Base-by-base conservation (phyloP, 2,329 filamentous ascomycete species). In the Colletotrichum abscissum region DNA sequence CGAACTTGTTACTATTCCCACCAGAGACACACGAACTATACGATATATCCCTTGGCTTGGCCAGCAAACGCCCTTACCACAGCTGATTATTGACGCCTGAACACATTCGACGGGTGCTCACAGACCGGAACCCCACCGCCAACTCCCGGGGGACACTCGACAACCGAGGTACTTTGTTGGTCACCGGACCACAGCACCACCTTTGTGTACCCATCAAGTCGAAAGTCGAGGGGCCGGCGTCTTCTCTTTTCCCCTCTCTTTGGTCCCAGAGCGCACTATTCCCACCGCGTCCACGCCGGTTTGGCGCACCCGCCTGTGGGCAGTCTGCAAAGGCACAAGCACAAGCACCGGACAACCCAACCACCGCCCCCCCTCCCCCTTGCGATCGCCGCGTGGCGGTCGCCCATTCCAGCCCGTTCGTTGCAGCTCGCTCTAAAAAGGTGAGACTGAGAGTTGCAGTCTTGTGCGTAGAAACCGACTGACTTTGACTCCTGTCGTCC, bases 361-460 rank as follows among this genome's bases (percentile, higher is more conserved):
- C 67, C 60, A 33, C 60, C 46, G 26, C 14, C 33, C 30, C 26
- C 26, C 30, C 49, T 57, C 42, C 42, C 42, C 42, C 42, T 49
- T 49, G 42, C 38, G 30, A 56, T 60, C 59, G 58, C 54, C 69
- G 52, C 52, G 55, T 71, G 68, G 63, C 56, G 42, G 22, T 55
- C 33, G 60, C 33, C 55, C 56, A 58, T 65, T 71, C 67, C 67
- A 73, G 71, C 56, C 67, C 71, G 71, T 73, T 65, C 71, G 67
- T 62, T 66, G 60, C 71, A 66, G 5, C 24, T 62, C 49, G 33
- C 70, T 67, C 67, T 70, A 73, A 73, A 73, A 70, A 73, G 70
- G 70, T 73, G 71, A 73, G 71, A 73, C 71, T 56, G 65, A n/a
- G 65, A 9, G 59, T 70, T 60, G 57, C 59, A 22, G 49, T 54